A percentile compares a stretch with the other conserved stretches of the same genome.
Evolutionary conservation across 108 stramenopile genomes (phyloP).

Genomic region (Bacterosira constricta): DNA sequence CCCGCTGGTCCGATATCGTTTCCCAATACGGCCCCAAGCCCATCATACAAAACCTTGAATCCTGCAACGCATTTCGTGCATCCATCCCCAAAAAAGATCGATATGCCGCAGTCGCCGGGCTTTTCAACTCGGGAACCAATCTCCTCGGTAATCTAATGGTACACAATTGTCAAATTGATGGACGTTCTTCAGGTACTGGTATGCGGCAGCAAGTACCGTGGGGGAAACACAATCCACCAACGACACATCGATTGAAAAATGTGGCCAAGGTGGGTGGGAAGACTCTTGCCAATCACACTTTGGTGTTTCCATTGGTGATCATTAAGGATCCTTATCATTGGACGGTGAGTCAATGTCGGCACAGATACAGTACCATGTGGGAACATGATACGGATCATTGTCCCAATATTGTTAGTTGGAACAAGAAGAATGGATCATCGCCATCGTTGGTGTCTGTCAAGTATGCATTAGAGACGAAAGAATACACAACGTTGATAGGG

Average conservation of each 20-base stretch:
- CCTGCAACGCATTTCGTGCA: conserved; percentile 43
- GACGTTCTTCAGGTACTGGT: conserved; percentile 40
- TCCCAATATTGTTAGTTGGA: conserved; percentile 8
- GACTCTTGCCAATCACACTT: conserved; percentile 52
- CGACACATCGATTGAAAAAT: conserved; percentile 53
- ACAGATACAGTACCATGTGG: conserved; percentile 65
- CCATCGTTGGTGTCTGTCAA: conserved; percentile 47
- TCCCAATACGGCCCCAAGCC: conserved; percentile 18
- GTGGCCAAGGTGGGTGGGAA: conserved; percentile 21
- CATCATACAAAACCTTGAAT: conserved; percentile 39
- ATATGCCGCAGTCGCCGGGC: conserved; percentile 66
- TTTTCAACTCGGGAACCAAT: conserved; percentile 82
- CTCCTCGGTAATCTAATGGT: conserved; percentile 62
- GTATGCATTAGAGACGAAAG: conserved; percentile 40
- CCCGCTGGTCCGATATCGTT: background rate
- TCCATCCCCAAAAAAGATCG: conserved; percentile 44
- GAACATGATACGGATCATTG: conserved; percentile 16
- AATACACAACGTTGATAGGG: conserved; percentile 52
- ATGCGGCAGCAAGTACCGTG: conserved; percentile 76
- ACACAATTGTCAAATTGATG: conserved; percentile 67
- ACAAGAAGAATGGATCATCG: conserved; percentile 5
- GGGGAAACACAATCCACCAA: conserved; percentile 77
- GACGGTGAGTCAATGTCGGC: conserved; percentile 71
- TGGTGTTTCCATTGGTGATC: conserved; percentile 66
- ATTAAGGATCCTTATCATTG: conserved; percentile 72